Percentiles rank a stretch among this genome's conserved stretches.
Evolutionary conservation across 306 rosid species (phyloP).

Genomic region (Erythrophleum fordii): DNA sequence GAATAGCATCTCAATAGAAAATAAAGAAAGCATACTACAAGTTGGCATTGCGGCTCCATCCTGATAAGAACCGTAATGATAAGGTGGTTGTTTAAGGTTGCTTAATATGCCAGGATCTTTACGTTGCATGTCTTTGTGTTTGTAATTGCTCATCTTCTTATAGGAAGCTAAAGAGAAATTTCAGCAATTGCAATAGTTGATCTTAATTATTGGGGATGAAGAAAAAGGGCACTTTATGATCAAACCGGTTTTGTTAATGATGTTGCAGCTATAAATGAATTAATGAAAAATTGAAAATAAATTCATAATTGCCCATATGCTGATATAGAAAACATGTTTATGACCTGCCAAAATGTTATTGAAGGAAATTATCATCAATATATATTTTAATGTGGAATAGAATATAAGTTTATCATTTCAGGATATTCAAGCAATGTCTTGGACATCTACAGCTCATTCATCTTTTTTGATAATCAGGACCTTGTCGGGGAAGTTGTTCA

Average conservation of each 20-base stretch:
- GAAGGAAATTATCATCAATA: background rate
- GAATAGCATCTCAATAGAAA: constrained; percentile 76
- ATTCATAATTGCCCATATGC: constrained; percentile 6
- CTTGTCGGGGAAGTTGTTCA: constrained; percentile 77
- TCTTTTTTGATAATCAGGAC: constrained; percentile 57
- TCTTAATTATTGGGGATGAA: constrained; percentile 78
- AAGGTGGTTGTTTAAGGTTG: constrained; percentile 54
- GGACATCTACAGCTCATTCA: background rate
- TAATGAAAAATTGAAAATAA: background rate
- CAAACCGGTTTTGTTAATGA: constrained; percentile 76
- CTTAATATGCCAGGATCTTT: background rate
- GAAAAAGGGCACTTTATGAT: constrained; percentile 78
- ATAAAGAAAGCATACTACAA: constrained; percentile 86
- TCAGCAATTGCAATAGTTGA: constrained; percentile 81
- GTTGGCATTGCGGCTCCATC: constrained; percentile 83
- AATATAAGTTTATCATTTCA: constrained; percentile 27
- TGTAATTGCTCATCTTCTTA: constrained; percentile 9
- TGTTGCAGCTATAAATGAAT: constrained; percentile 26
- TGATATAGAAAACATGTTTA: background rate
- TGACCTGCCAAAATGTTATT: background rate
- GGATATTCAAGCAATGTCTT: constrained; percentile 22
- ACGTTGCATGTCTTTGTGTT: background rate
- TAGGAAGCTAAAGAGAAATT: constrained; percentile 84
- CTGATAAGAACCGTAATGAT: constrained; percentile 83
- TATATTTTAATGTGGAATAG: background rate